Evolutionary conservation across 306 rosid species (phyloP).

Genomic region (Vigna unguiculata): DNA sequence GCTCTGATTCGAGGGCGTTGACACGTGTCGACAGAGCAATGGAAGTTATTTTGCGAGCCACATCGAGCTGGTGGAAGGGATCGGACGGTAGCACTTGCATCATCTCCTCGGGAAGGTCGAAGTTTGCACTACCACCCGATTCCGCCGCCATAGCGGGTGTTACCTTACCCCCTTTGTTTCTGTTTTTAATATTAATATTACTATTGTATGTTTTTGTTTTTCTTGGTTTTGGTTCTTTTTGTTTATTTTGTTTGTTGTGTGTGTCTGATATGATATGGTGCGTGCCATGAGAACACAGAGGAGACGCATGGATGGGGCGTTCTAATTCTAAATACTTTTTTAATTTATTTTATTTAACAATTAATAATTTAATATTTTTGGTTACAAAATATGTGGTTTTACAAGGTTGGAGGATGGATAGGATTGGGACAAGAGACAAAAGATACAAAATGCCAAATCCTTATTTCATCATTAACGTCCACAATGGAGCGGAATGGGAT

Average conservation of each 20-base stretch:
- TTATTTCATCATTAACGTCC: too few relatives aligned
- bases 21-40: conserved; percentile 91
- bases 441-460: too few relatives aligned
- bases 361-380: neutral
- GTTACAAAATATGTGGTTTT: conserved; percentile 39
- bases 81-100: conserved; percentile 77
- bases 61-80: conserved; percentile 95
- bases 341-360: too few relatives aligned
- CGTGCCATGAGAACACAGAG: neutral
- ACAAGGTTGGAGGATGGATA: neutral
- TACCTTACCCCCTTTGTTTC: neutral
- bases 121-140: conserved; percentile 55
- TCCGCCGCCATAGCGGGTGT: conserved; percentile 51
- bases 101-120: conserved; percentile 83
- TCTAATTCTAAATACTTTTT: neutral
- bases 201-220: conserved; percentile 1
- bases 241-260: neutral
- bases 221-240: neutral
- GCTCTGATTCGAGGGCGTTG: conserved; percentile 67
- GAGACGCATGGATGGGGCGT: neutral
- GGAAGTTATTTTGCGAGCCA: conserved; percentile 95
- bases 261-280: neutral
- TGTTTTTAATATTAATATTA: neutral
- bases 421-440: neutral
- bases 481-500: too few relatives aligned